phyloP scores from a whole-genome alignment of 208 protist species.

The Tritrichomonas foetus region DNA sequence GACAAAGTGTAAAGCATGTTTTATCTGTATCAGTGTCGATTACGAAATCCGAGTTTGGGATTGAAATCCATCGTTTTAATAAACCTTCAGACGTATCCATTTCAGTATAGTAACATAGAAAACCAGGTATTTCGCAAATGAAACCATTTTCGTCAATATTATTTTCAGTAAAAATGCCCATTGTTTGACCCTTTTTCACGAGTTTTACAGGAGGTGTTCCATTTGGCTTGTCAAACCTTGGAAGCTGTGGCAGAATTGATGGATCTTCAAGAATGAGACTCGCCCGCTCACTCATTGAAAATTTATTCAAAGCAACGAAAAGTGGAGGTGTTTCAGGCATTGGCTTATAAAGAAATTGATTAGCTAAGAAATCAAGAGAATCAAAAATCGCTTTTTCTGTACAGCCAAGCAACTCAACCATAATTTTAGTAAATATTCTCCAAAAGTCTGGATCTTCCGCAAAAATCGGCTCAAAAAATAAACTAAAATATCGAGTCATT shows the following conservation, averaged over 20 bases:
- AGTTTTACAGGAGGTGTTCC: neutral
- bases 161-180: neutral
- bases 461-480: neutral
- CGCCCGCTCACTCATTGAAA: neutral
- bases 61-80: neutral
- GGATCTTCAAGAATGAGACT: neutral
- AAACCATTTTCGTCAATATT: neutral
- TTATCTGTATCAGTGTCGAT: neutral
- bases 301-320: neutral
- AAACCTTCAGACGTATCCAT: neutral
- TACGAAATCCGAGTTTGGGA: neutral
- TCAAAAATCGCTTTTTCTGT: neutral
- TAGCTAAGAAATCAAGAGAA: neutral
- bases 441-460: neutral
- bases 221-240: no score
- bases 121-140: neutral
- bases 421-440: neutral
- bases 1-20: neutral
- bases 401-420: neutral
- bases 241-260: neutral
- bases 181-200: neutral
- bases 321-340: neutral
- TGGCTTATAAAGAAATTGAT: neutral
- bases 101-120: neutral
- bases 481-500: neutral